Conservation (phyloP, 2,329 filamentous ascomycete species). For the Cordyceps cateniannulata region DNA sequence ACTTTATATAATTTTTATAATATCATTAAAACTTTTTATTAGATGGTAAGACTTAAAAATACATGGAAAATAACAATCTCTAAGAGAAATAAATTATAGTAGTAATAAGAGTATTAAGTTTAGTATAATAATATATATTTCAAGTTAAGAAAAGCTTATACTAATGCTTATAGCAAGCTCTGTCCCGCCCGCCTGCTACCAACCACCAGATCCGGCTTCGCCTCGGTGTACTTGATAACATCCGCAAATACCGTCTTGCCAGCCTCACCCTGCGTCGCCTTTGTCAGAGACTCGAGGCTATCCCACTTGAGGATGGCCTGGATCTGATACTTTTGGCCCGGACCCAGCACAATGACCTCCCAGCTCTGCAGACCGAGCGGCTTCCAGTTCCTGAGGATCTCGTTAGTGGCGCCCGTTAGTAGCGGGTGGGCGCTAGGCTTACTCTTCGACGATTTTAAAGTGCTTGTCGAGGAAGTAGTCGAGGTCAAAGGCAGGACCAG, state of each 20-base stretch:
- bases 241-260: slow-evolving; percentile 10
- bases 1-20: no score
- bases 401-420: background rate
- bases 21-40: no score
- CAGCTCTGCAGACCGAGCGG: slow-evolving; percentile 8
- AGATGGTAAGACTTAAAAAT: no score
- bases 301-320: slow-evolving; percentile 12
- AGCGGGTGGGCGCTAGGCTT: background rate
- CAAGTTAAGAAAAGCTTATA: no score
- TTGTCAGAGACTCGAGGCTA: background rate
- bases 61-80: no score
- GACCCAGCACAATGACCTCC: slow-evolving; percentile 18
- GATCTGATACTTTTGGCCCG: slow-evolving; percentile 13
- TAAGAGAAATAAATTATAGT: no score
- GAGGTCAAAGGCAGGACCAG: slow-evolving; percentile 37
- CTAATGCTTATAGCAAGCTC: background rate
- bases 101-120: no score
- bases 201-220: slow-evolving; percentile 10
- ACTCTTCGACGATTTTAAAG: slow-evolving; percentile 36
- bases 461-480: slow-evolving; percentile 42
- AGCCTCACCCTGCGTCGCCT: background rate
- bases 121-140: no score
- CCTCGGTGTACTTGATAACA: slow-evolving; percentile 11
- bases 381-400: slow-evolving; percentile 7
- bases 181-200: background rate